A percentile compares a stretch with the other conserved stretches of the same genome.
Conservation (phyloP, 2,329 filamentous ascomycete genomes). For the Trichoderma semiorbis region DNA sequence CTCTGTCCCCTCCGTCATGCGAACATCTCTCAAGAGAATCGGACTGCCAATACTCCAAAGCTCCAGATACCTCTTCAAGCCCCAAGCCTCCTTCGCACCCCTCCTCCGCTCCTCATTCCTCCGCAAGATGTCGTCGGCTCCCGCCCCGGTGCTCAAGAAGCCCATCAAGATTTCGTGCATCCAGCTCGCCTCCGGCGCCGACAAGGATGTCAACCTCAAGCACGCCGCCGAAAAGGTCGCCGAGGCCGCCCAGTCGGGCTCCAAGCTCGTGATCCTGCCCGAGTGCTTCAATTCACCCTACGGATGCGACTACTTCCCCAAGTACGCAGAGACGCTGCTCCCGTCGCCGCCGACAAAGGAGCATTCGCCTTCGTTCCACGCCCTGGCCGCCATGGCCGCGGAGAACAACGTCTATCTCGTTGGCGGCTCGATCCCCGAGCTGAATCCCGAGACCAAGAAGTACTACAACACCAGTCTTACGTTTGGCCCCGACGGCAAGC, state of each 20-base stretch:
- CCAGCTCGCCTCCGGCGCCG: constrained; percentile 74
- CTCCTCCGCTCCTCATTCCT: constrained; percentile 23
- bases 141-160: constrained; percentile 60
- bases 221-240: constrained; percentile 79
- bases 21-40: constrained; percentile 2
- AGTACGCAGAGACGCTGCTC: constrained; percentile 83
- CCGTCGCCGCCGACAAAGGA: constrained; percentile 68
- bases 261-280: constrained; percentile 84
- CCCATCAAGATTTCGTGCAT: constrained; percentile 77
- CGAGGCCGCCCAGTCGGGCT: constrained; percentile 71
- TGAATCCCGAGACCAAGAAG: constrained; percentile 53
- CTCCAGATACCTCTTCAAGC: constrained; percentile 18
- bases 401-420: constrained; percentile 79
- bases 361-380: constrained; percentile 80
- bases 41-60: neutral
- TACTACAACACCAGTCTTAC: constrained; percentile 90
- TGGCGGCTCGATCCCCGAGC: constrained; percentile 90
- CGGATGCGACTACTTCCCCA: constrained; percentile 83
- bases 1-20: neutral
- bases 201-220: constrained; percentile 81
- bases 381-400: constrained; percentile 73
- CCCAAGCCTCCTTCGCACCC: constrained; percentile 16
- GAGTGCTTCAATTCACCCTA: constrained; percentile 99
- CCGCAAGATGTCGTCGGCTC: constrained; percentile 36
- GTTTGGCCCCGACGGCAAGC: constrained; percentile 72